Evolutionary conservation across 2,329 filamentous ascomycete species (phyloP).

Genomic region (Teratosphaeria viscida): DNA sequence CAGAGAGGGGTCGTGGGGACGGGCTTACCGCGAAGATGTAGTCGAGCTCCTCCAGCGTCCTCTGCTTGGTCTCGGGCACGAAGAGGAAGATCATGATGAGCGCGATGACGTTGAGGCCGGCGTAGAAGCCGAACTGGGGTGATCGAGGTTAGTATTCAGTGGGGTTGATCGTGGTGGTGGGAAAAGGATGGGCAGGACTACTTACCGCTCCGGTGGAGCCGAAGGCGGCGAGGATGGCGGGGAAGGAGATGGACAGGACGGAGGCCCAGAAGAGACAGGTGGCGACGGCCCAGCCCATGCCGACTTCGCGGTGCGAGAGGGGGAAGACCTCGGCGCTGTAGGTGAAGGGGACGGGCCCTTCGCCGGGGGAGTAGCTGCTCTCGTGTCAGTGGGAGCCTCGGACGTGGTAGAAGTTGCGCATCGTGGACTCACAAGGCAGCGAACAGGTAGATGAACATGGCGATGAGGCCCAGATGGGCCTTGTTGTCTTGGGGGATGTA

Average conservation of each 20-base stretch:
- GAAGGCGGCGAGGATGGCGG: constrained; percentile 37
- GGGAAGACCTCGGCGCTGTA: constrained; percentile 63
- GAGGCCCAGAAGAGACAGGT: constrained; percentile 40
- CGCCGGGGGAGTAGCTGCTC: constrained; percentile 28
- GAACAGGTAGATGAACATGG: constrained; percentile 47
- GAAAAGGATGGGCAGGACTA: neutral
- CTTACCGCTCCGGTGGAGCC: constrained; percentile 37
- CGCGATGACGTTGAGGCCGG: constrained; percentile 47
- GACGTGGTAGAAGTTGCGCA: neutral
- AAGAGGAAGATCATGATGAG: constrained; percentile 55
- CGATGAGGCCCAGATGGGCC: constrained; percentile 23
- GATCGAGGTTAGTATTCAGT: too few relatives aligned
- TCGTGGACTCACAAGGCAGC: constrained; percentile 18
- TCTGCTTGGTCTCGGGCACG: constrained; percentile 36
- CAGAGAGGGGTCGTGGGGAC: too few relatives aligned
- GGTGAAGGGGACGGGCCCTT: constrained; percentile 43
- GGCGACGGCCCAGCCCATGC: constrained; percentile 57
- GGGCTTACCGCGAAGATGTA: constrained; percentile 39
- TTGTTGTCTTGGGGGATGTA: constrained; percentile 39
- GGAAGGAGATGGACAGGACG: constrained; percentile 42
- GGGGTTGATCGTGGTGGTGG: neutral
- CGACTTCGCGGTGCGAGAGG: constrained; percentile 58
- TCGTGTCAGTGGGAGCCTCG: neutral
- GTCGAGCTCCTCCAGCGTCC: constrained; percentile 41
- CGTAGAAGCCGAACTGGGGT: constrained; percentile 47